Evolutionary conservation across 1,139 yeast species (phyloP), one percentile per base, ranked within the genome.

Genomic region (Debaryomyces sp.): DNA sequence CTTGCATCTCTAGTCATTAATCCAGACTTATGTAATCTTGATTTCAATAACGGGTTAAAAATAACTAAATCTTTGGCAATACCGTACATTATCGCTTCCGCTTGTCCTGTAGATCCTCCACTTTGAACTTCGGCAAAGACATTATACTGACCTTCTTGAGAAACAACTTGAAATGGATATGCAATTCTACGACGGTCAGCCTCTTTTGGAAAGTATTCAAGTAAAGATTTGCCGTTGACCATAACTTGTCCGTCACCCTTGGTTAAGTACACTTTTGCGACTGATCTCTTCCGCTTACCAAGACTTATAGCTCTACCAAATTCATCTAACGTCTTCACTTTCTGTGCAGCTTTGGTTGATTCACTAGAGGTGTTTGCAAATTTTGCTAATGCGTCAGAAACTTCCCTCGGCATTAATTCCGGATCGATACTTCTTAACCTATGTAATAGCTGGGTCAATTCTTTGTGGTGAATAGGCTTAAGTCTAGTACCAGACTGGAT

Each of bases 41-140:
- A 77, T 62, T 87, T 86, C 60, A 88, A 77, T 55, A 90, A 73
- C 23, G 98, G 98, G 65, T 94, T 94, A 69, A 89, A 91, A 21
- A 87, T 78, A 24, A 88, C 79, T 47, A 94, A 71, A 2, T 95
- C 95, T 63, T 85, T 85, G 43, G 97, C 83, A 43, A 94, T 73
- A 15, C 92, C 98, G 57, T 87, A 82, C 73, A 89, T 87, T 43
- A 88, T 75, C 5, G 99, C 96, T 55, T 89, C 96, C n/a, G 92
- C 86, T 70, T 94, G 96, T 41, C 97, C 96, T 17, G 96, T 84
- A 45, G 83, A 71, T 18, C 99, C 99, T 52, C 99, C 99, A 44
- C 99, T 98, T 37, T 77, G 74, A n/a, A 85, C 89, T 40, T 83
- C 75, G 13, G 89, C 96, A 68, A 89, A 92, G 5, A 91, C 73